Evolutionary conservation across 2,329 filamentous ascomycete genomes (phyloP), one percentile per base, ranked within the genome.

Genomic region (Venturia oleaginea): DNA sequence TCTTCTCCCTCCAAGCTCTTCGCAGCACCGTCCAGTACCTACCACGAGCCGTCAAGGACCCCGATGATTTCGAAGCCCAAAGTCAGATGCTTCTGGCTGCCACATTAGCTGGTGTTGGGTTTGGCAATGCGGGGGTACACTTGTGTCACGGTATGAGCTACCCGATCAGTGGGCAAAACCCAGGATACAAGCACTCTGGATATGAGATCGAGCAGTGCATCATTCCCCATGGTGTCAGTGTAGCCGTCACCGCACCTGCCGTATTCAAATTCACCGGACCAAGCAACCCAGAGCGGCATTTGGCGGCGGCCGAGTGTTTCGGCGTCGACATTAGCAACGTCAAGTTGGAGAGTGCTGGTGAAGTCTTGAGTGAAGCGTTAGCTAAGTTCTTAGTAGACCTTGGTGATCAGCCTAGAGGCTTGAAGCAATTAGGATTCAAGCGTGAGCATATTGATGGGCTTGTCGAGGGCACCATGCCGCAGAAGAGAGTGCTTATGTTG

Each of bases 41-140:
- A 0, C 94, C 93, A 0, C 86, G 93, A 64, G 89, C 92, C 0
- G 90, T 96, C 3, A 86, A 83, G 65, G 90, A 97, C 71, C 92
- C 93, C 0, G 92, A 96, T 40, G 94, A 99, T 74, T 82, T 85
- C 66, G 94, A 97, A 75, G 95, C 95, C 0, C 94, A 99, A 76
- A 89, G 85, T 38, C 87, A 97, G 76, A 99, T 99, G 95, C 82
- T 99, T 37, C 84, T 99, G 24, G 94, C 94, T 2, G 90, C 94
- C 0, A 99, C 94, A 0, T 80, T 99, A 2, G 94, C 95, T 0
- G 94, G 94, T 57, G 92, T 99, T 3, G 94, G 94, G 0, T 99
- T 99, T 74, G 94, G 95, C 24, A 99, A 99, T 71, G 95, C 95
- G 1, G 94, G 95, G 61, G 94, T 99, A 2, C 94, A 99, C 78